A percentile compares a stretch with the other conserved stretches of the same genome.
Evolutionary conservation across 768 basidiomycete species (phyloP).

Genomic region (Amanita molliuscula): DNA sequence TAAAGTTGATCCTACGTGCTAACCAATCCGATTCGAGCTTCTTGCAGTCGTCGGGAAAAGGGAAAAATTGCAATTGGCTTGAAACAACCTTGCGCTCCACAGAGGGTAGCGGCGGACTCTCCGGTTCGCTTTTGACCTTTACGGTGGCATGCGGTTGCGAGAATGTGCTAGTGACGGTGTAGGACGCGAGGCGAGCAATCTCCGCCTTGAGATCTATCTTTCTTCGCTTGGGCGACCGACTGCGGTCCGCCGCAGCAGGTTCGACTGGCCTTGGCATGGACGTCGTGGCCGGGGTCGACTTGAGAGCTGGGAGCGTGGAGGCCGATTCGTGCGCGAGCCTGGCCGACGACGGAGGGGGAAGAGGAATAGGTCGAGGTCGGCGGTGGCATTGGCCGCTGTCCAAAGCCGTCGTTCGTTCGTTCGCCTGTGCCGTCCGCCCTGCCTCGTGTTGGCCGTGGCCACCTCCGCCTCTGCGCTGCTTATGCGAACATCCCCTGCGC

Average conservation of each 20-base stretch:
- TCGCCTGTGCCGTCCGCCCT: background rate
- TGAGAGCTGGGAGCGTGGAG: background rate
- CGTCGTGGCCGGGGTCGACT: background rate
- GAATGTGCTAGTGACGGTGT: background rate
- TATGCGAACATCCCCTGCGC: background rate
- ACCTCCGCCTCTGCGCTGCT: background rate
- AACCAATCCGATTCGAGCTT: background rate
- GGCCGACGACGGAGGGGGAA: background rate
- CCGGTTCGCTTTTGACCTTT: background rate
- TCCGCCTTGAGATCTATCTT: background rate
- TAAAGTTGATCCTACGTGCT: background rate
- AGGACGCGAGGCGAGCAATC: background rate
- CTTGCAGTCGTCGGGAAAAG: constrained; percentile 3
- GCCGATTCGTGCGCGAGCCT: background rate
- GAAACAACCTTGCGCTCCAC: background rate
- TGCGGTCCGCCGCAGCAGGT: background rate
- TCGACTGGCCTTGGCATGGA: background rate
- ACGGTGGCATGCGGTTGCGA: background rate
- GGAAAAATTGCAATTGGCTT: background rate
- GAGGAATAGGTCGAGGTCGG: background rate
- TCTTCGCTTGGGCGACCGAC: constrained; percentile 1
- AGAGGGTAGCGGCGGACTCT: background rate
- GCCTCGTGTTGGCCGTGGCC: background rate
- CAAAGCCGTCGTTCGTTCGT: background rate
- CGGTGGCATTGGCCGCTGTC: background rate